Evolutionary conservation across 495 filamentous ascomycete genomes (phyloP).

Genomic region (Pyronema omphalodes): DNA sequence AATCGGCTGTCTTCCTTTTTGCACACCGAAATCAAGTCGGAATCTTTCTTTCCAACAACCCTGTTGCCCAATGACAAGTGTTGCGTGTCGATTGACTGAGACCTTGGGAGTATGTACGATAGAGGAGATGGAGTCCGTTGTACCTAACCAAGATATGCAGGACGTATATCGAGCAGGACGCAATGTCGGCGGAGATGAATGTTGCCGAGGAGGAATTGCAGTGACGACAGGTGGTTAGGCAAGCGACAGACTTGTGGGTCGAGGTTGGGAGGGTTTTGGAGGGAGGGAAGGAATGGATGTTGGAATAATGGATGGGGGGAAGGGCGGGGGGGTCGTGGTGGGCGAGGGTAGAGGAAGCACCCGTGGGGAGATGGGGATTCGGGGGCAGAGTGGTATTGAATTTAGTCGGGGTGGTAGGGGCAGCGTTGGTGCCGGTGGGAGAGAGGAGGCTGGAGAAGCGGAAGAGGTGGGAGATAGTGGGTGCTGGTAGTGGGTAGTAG

Average conservation of each 20-base stretch:
- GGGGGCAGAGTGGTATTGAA: constrained; percentile 22
- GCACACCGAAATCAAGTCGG: not conserved
- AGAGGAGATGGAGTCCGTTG: constrained; percentile 17
- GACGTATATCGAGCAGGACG: not conserved
- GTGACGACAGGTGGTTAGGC: no score
- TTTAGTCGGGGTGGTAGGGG: constrained; percentile 25
- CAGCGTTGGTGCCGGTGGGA: constrained; percentile 19
- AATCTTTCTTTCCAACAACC: not conserved
- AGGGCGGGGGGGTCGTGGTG: constrained; percentile 9
- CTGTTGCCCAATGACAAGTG: constrained; percentile 1
- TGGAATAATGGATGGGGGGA: constrained; percentile 18
- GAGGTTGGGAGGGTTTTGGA: constrained; percentile 19
- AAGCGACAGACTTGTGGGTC: constrained; percentile 19
- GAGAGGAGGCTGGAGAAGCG: not conserved
- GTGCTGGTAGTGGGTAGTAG: not conserved
- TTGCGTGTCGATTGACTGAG: not conserved
- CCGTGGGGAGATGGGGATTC: not conserved
- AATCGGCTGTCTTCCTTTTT: constrained; percentile 19
- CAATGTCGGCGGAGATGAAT: not conserved
- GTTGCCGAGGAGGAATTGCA: constrained; percentile 15
- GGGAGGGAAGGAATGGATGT: constrained; percentile 10
- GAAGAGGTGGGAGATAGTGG: not conserved
- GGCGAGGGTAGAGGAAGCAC: constrained; percentile 19
- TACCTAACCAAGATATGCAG: not conserved
- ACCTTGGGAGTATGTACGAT: constrained; percentile 21